Percentiles rank a stretch among this genome's conserved stretches.
These are phyloP conservation scores for Carex parvula DNA, from an alignment of 176 grass and related monocot genomes.

Conservation along the genomic window DNA sequence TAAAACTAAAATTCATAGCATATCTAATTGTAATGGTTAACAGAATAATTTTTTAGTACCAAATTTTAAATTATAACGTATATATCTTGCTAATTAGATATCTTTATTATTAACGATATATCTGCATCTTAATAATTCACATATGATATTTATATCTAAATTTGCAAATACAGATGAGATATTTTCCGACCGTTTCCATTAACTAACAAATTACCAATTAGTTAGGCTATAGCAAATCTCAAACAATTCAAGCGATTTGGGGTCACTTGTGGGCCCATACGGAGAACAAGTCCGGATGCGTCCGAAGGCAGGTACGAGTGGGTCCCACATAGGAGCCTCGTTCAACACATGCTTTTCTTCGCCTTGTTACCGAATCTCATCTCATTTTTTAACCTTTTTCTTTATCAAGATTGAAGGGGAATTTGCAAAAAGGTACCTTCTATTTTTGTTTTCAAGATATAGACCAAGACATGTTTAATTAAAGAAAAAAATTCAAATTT, in stretches of 20 bases:
- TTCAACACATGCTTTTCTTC: slow-evolving; percentile 26
- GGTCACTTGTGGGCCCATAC: not conserved
- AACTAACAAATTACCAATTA: too few relatives aligned
- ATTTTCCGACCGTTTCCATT: too few relatives aligned
- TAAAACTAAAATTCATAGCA: too few relatives aligned
- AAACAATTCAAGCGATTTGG: not conserved
- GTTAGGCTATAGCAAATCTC: not conserved
- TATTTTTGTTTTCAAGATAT: not conserved
- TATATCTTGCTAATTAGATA: too few relatives aligned
- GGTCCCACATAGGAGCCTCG: not conserved
- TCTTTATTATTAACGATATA: too few relatives aligned
- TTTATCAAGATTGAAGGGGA: not conserved
- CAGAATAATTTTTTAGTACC: too few relatives aligned
- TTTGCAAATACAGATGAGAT: too few relatives aligned
- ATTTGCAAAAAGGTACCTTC: not conserved
- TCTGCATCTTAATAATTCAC: too few relatives aligned
- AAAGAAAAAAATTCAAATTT: not conserved
- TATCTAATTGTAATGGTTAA: too few relatives aligned
- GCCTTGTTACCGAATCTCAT: not conserved
- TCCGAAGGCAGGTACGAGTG: not conserved
- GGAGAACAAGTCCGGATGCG: not conserved
- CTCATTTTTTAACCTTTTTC: not conserved
- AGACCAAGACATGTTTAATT: not conserved
- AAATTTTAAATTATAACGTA: too few relatives aligned
- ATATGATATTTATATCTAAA: too few relatives aligned